These are phyloP conservation scores for Rhytidiadelphus loreus DNA, from an alignment of 225 moss, liverwort and hornwort genomes.

Conservation along the genomic window DNA sequence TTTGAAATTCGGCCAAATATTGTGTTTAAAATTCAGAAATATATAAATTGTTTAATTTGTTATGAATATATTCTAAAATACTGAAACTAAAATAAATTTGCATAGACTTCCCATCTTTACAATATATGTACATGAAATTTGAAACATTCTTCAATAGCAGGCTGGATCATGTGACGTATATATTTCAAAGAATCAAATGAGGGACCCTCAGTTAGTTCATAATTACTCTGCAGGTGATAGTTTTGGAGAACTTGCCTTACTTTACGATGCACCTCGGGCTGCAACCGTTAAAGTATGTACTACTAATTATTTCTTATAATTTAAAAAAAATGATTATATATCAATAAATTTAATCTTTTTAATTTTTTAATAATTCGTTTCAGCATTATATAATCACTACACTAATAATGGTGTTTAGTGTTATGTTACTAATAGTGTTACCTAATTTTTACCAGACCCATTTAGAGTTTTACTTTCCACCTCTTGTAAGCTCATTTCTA, in stretches of 20 bases:
- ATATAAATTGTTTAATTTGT: no score
- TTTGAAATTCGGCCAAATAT: no score
- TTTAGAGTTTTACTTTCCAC: no score
- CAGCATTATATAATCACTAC: no score
- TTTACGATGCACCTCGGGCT: slow-evolving; percentile 79
- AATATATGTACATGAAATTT: neutral
- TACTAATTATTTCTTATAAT: neutral
- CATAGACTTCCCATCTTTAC: neutral
- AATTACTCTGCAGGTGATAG: slow-evolving; percentile 71
- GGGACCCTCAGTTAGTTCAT: slow-evolving; percentile 48
- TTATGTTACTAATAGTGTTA: no score
- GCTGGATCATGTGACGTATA: slow-evolving; percentile 74
- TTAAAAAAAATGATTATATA: neutral
- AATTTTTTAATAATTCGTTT: no score
- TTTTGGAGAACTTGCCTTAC: slow-evolving; percentile 91
- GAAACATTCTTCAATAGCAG: slow-evolving; percentile 1
- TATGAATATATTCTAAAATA: no score
- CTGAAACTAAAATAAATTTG: no score
- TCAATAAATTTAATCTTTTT: neutral
- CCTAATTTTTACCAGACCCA: no score
- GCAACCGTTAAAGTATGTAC: slow-evolving; percentile 60
- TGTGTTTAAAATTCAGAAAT: neutral
- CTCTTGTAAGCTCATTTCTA: no score
- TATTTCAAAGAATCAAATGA: slow-evolving; percentile 14
- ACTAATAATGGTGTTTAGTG: no score